Conservation (phyloP, 441 rosid genomes). For the Euphorbia schlechtendalii region DNA sequence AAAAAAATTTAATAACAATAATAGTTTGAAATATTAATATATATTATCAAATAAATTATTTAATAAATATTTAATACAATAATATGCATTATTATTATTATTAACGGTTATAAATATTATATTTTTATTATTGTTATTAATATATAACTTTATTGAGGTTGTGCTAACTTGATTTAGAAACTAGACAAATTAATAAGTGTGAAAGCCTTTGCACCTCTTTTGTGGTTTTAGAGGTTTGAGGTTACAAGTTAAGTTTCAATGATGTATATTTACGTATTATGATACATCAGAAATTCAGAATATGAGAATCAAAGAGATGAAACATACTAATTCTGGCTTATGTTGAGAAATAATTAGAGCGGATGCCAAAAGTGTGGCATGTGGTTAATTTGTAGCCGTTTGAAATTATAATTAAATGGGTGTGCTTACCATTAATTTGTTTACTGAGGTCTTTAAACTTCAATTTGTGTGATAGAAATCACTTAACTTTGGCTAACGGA, state of each 20-base stretch:
- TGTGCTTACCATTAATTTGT: not conserved
- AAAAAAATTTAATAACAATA: too few species aligned
- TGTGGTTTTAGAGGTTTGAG: not conserved
- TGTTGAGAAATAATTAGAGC: too few species aligned
- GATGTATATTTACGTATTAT: not conserved
- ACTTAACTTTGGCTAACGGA: too few species aligned
- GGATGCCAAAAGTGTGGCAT: not conserved
- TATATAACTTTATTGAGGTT: too few species aligned
- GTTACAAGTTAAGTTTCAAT: not conserved
- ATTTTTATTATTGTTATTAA: too few species aligned
- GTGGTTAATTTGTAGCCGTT: not conserved
- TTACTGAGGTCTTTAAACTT: too few species aligned
- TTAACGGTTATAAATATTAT: too few species aligned
- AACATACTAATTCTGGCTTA: not conserved
- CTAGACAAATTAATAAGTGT: not conserved
- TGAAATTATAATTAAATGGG: not conserved
- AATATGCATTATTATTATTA: too few species aligned
- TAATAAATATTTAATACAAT: too few species aligned
- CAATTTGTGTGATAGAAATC: too few species aligned
- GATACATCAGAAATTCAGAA: not conserved
- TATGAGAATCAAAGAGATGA: not conserved
- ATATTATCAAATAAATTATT: too few species aligned
- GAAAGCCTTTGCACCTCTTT: not conserved
- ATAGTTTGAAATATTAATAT: too few species aligned
- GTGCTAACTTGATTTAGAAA: not conserved